Evolutionary conservation across 176 grass and related monocot genomes (phyloP).

Genomic region (Aegilops speltoides): DNA sequence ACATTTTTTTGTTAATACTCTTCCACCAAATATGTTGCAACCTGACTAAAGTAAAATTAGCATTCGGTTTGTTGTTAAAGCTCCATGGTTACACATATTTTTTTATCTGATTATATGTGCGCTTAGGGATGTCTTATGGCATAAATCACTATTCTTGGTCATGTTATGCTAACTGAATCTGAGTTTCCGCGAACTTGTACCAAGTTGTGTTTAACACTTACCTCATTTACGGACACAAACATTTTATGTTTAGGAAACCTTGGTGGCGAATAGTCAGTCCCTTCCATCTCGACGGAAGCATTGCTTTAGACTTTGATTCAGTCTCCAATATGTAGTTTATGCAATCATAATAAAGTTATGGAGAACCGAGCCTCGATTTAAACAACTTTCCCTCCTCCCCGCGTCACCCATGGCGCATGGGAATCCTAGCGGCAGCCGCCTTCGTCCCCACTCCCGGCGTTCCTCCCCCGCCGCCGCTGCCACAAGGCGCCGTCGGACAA

Average conservation of each 20-base stretch:
- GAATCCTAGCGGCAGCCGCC: no score
- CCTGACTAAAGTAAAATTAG: not conserved
- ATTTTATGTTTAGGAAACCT: not conserved
- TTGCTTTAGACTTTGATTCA: not conserved
- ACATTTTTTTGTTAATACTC: not conserved
- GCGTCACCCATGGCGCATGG: no score
- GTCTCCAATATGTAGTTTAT: not conserved
- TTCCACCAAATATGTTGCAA: not conserved
- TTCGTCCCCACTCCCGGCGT: no score
- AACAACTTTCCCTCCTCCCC: no score
- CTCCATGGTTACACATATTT: not conserved
- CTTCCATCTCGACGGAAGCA: not conserved
- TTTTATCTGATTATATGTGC: not conserved
- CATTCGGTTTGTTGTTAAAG: not conserved
- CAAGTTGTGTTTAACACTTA: not conserved
- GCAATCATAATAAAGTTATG: not conserved
- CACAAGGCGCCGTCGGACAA: no score
- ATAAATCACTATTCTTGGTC: constrained; percentile 11
- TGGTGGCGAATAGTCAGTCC: not conserved
- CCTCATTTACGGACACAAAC: not conserved
- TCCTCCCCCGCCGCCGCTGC: no score
- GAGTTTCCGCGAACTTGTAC: not conserved
- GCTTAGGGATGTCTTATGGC: not conserved
- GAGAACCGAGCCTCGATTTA: not conserved
- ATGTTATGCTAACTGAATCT: not conserved